phyloP scores from a whole-genome alignment of 345 rosid genomes.

The Hibiscus trionum region DNA sequence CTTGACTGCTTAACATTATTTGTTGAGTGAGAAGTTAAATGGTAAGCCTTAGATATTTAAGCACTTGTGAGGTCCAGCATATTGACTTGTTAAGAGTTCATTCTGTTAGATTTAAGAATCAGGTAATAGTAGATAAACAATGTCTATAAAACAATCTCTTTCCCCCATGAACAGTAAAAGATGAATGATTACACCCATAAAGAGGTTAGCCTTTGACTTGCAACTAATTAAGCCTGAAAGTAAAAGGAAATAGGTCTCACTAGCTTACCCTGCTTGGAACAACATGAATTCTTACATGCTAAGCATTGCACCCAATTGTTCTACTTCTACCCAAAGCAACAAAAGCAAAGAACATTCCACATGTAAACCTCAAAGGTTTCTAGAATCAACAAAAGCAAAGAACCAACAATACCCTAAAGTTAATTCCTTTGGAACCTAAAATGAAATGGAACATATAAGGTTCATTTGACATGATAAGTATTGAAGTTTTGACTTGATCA shows the following conservation, averaged over 20 bases:
- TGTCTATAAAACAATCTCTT: background rate
- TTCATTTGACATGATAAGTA: background rate
- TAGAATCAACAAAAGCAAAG: background rate
- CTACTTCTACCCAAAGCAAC: background rate
- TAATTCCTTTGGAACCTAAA: background rate
- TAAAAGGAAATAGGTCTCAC: background rate
- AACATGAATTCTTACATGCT: background rate
- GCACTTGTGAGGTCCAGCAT: background rate
- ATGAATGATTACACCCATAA: background rate
- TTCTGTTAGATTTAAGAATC: background rate
- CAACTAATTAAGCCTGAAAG: background rate
- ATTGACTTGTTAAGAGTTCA: conserved; percentile 2
- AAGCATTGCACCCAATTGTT: background rate
- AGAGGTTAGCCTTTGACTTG: background rate
- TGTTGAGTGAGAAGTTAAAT: background rate
- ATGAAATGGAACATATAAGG: background rate
- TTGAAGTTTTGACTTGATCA: background rate
- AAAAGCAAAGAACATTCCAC: background rate
- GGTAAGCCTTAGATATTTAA: background rate
- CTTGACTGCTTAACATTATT: background rate
- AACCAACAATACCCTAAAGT: background rate
- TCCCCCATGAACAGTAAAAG: background rate
- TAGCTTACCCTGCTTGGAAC: background rate
- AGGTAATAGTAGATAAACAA: background rate
- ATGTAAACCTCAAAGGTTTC: background rate